Evolutionary conservation across 1,284 basidiomycete genomes (phyloP), one percentile per base, ranked within the genome.

Genomic region (Athelia psychrophila): DNA sequence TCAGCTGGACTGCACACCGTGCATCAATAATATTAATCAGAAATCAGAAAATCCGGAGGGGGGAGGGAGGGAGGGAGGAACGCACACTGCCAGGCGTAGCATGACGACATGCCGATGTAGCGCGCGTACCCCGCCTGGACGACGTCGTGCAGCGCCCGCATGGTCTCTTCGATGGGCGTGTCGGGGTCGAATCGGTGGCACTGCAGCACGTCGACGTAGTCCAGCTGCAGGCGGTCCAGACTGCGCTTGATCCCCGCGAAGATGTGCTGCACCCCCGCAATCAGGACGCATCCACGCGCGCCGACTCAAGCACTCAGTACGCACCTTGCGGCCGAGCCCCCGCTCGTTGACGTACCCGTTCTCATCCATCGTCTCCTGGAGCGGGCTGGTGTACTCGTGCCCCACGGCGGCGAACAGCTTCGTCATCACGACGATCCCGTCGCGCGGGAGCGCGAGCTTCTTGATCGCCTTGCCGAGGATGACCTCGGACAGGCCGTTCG

Each of bases 401-500:
- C 35, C 12, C 20, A 50, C n/a, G 33, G 42, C 12, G 15, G 36
- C 23, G 42, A 47, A 30, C 23, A 75, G 73, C 69, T 82, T 82
- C 30, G 80, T 81, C 64, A 83, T 68, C 50, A 83, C 73, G 30
- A 83, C 79, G n/a, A 82, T 69, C 57, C 78, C 76, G 18, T 78
- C 76, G 18, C 83, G 73, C 3, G 78, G 78, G 20, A 84, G 69
- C 24, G 76, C 63, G 54, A 76, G 68, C 55, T 79, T 58, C 57
- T 78, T 79, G 62, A 86, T 77, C 0, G 81, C 83, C 54, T 81
- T 78, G 6, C 84, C 82, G 47, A 85, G 72, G 56, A 82, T 76
- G 16, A 71, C 61, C 64, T 86, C 83, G 8, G 73, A 77, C 44
- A 70, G 60, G 16, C 80, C 80, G 49, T 75, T 71, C n/a, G 71